Evolutionary conservation across 2,329 filamentous ascomycete species (phyloP), one percentile per base, ranked within the genome.

Genomic region (Metarhizium sp.): DNA sequence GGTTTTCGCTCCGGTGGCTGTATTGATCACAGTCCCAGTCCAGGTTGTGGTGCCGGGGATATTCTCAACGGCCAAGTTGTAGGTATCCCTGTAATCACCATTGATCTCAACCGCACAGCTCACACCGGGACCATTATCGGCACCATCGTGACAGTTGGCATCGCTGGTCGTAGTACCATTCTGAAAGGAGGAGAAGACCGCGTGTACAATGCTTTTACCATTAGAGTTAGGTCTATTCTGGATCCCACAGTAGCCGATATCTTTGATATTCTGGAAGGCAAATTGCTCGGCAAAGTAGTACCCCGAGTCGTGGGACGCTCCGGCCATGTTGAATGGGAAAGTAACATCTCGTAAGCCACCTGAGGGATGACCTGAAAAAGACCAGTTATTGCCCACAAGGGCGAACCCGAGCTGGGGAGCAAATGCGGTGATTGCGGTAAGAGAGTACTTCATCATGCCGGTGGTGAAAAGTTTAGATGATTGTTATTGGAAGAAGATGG

Each of bases 231-330:
- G 18, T 29, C 57, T 57, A 10, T 59, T 58, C 55, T 65, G 62
- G 2, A 65, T 48, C 3, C 62, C 62, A 6, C 50, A 58, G 54
- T 64, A 65, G 16, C 55, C 58, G 13, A 59, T 48, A 0, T 59
- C 34, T 0, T 50, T n/a, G 20, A 56, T 34, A 32, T 51, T 53
- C 5, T 56, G 6, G 20, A 64, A 62, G 34, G 38, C 29, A 51
- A 57, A 64, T 36, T 62, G 60, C 53, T 63, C 54, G 10, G 62
- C 63, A 55, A 61, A 65, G 58, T 61, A 64, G 45, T 58, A 65
- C 10, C 59, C 60, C 1, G 30, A 42, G 5, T 40, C 18, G 40
- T 62, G 63, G 10, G 56, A 36, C 1, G 62, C 60, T 1, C 55
- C 52, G 47, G 57, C 54, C 38, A 64, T 59, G 50, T 57, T 58